Percentiles rank a stretch among this genome's conserved stretches.
Conservation (phyloP, 768 basidiomycete genomes). For the Kwoniella botswanensis region DNA sequence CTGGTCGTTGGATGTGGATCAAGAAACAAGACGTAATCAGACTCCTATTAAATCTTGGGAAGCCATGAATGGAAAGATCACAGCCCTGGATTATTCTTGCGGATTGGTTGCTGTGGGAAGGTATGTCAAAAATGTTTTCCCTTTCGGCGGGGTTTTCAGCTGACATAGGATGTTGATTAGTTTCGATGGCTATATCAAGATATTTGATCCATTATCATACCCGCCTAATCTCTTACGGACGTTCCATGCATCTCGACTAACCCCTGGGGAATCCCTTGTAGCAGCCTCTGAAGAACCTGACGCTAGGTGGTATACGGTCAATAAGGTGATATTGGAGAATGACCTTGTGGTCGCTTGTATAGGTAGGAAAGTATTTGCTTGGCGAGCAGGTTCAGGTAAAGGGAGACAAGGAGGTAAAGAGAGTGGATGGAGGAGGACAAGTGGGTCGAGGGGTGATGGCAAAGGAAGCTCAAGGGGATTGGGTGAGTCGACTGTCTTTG, state of each 20-base stretch:
- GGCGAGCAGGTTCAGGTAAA: constrained; percentile 52
- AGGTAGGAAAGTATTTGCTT: constrained; percentile 48
- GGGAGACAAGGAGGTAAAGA: constrained; percentile 37
- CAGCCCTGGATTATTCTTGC: constrained; percentile 42
- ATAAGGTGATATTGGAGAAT: constrained; percentile 53
- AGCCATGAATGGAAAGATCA: constrained; percentile 41
- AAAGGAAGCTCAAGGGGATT: constrained; percentile 27
- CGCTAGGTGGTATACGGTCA: constrained; percentile 42
- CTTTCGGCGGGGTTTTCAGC: background rate
- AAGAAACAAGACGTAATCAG: background rate
- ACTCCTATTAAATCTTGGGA: constrained; percentile 38
- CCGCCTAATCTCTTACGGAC: constrained; percentile 41
- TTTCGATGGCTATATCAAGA: constrained; percentile 46
- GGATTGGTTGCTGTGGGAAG: constrained; percentile 48
- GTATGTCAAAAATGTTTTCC: constrained; percentile 18
- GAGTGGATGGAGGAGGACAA: constrained; percentile 31
- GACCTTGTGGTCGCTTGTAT: constrained; percentile 53
- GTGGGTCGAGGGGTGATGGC: constrained; percentile 27
- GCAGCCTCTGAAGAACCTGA: constrained; percentile 29
- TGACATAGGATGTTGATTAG: constrained; percentile 21
- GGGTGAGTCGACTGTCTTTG: constrained; percentile 16
- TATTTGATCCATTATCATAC: constrained; percentile 48
- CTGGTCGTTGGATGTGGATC: constrained; percentile 39
- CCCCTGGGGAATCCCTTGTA: constrained; percentile 27
- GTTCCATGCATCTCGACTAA: constrained; percentile 44